A percentile compares a stretch with the other conserved stretches of the same genome.
These are phyloP conservation scores for Heritiera littoralis DNA, from an alignment of 345 rosid genomes.

Conservation along the genomic window DNA sequence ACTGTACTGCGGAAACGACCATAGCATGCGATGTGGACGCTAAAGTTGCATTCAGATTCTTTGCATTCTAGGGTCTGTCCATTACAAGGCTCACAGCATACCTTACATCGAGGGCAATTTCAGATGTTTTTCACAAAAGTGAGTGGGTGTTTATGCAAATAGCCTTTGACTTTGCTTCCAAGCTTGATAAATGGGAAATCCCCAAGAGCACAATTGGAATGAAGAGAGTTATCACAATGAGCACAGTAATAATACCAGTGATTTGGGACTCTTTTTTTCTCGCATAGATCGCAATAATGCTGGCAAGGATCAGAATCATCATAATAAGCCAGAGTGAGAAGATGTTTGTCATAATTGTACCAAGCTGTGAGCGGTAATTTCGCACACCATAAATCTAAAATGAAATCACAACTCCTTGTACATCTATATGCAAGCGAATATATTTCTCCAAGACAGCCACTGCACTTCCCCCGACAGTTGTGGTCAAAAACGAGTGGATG, in stretches of 20 bases:
- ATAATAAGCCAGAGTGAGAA: constrained; percentile 20
- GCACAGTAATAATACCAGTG: constrained; percentile 20
- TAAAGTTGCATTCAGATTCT: not conserved
- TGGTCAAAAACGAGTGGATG: constrained; percentile 11
- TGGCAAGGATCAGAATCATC: not conserved
- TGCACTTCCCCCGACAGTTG: not conserved
- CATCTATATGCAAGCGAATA: not conserved
- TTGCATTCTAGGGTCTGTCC: not conserved
- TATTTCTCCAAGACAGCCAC: not conserved
- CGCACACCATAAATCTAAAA: not conserved
- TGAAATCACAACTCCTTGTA: constrained; percentile 13
- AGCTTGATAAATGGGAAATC: not conserved
- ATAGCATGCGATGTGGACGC: not conserved
- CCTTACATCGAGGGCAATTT: not conserved
- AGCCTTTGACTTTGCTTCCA: too few species aligned
- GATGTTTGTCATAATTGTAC: constrained; percentile 15
- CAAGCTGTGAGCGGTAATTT: not conserved
- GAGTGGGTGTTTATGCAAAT: too few species aligned
- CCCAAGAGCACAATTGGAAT: not conserved
- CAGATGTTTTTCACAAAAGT: too few species aligned
- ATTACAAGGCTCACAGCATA: not conserved
- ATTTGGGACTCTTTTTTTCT: constrained; percentile 15
- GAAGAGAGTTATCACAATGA: constrained; percentile 1
- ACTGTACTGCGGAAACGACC: too few species aligned
- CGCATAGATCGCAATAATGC: constrained; percentile 18